A percentile compares a stretch with the other conserved stretches of the same genome.
Evolutionary conservation across 495 filamentous ascomycete species (phyloP).

Genomic region (Neurospora cerealis): DNA sequence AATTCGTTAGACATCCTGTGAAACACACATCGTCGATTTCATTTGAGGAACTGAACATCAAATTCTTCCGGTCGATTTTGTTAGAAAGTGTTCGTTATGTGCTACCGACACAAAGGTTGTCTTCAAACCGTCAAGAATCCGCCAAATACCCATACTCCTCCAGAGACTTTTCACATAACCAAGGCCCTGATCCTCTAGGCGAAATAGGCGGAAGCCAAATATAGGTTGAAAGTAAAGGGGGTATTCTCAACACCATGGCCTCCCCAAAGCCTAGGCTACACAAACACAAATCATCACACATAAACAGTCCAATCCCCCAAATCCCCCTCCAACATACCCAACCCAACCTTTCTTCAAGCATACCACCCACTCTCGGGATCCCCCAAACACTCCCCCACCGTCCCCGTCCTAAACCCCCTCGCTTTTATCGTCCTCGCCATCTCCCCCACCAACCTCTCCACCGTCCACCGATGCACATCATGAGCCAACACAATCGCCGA

Average conservation of each 20-base stretch:
- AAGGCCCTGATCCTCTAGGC: not conserved
- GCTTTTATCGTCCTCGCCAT: slow-evolving; percentile 20
- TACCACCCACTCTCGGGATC: slow-evolving; percentile 54
- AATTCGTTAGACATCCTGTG: not conserved
- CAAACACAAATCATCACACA: not conserved
- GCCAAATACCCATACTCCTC: not conserved
- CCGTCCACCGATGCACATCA: slow-evolving; percentile 30
- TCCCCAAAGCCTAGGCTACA: not conserved
- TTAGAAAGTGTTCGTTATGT: not conserved
- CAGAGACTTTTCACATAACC: not conserved
- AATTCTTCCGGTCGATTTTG: not conserved
- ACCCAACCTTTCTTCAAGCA: slow-evolving; percentile 7
- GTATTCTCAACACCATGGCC: not conserved
- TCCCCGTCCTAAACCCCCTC: slow-evolving; percentile 31
- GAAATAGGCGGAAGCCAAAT: not conserved
- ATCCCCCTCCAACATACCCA: not conserved
- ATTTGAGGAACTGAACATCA: not conserved
- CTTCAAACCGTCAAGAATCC: not conserved
- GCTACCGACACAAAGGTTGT: not conserved
- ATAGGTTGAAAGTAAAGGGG: not conserved
- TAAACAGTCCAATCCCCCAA: not conserved
- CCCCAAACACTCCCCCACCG: slow-evolving; percentile 51
- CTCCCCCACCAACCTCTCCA: slow-evolving; percentile 15
- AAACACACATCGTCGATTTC: not conserved
- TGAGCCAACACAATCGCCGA: slow-evolving; percentile 26